Percentiles rank a stretch among this genome's conserved stretches.
Conservation (phyloP, 805 yeast genomes). For the Wickerhamiella allomyrinae region DNA sequence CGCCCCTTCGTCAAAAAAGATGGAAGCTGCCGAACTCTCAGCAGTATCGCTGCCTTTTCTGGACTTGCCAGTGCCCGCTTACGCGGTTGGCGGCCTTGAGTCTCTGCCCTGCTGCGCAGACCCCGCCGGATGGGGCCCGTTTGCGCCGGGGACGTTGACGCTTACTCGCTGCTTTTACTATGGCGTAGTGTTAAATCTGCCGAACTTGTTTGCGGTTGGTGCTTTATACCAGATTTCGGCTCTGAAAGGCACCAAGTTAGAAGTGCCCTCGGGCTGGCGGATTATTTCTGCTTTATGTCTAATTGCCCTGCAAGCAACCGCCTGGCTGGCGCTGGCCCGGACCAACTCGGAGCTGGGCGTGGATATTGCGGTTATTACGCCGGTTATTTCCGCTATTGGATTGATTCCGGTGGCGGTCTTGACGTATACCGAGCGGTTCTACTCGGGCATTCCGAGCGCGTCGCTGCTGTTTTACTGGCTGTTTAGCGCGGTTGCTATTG, state of each 20-base stretch:
- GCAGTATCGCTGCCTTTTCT: not conserved
- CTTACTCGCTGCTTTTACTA: slow-evolving; percentile 29
- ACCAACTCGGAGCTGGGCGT: slow-evolving; percentile 18
- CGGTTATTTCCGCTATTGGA: slow-evolving; percentile 30
- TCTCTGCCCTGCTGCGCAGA: slow-evolving; percentile 7
- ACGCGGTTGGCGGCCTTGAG: not conserved
- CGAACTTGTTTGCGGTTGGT: slow-evolving; percentile 20
- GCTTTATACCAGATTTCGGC: slow-evolving; percentile 20
- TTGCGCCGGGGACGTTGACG: slow-evolving; percentile 11
- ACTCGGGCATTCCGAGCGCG: slow-evolving; percentile 51
- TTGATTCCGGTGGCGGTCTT: slow-evolving; percentile 39
- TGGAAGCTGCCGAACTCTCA: not conserved
- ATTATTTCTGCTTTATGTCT: slow-evolving; percentile 6
- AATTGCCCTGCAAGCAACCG: slow-evolving; percentile 9
- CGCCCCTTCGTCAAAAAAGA: not conserved
- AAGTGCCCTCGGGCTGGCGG: slow-evolving; percentile 7
- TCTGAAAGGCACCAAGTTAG: slow-evolving; percentile 17
- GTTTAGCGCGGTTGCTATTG: slow-evolving; percentile 25
- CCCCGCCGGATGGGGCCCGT: slow-evolving; percentile 10
- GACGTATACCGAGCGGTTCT: slow-evolving; percentile 59
- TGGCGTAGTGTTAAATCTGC: slow-evolving; percentile 23
- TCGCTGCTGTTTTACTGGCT: slow-evolving; percentile 66
- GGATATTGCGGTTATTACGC: slow-evolving; percentile 25
- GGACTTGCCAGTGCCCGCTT: not conserved
- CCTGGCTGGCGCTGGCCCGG: slow-evolving; percentile 14